Conservation (phyloP, 495 filamentous ascomycete species). For the Staphylotrichum tortipilum region DNA sequence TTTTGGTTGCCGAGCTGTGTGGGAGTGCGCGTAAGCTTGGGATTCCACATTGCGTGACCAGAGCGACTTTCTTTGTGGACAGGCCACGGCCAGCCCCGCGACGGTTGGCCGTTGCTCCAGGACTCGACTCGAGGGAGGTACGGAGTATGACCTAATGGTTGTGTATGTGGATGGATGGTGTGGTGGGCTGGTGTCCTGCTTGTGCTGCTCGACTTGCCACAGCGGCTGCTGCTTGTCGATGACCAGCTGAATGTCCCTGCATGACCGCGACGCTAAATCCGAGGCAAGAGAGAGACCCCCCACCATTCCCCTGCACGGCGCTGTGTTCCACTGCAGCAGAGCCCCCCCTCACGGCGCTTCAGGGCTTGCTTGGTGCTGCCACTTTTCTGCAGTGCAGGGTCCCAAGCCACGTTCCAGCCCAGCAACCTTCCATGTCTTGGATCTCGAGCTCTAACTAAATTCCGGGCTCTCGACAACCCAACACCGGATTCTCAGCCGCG, state of each 20-base stretch:
- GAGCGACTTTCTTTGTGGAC: too few relatives aligned
- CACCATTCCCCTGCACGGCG: neutral
- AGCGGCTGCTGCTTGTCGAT: too few relatives aligned
- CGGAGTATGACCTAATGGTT: conserved; percentile 9
- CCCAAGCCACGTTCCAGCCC: neutral
- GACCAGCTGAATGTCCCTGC: too few relatives aligned
- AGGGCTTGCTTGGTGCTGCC: neutral
- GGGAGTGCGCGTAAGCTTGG: too few relatives aligned
- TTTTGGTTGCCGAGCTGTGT: conserved; percentile 5
- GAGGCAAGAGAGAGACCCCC: neutral
- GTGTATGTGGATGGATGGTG: neutral
- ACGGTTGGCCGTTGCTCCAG: neutral
- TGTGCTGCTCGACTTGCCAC: neutral
- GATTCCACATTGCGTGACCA: too few relatives aligned
- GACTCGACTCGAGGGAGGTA: neutral
- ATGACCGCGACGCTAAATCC: neutral
- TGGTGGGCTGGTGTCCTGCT: neutral
- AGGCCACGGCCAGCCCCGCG: too few relatives aligned
- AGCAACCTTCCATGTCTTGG: neutral
- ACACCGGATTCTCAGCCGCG: too few relatives aligned
- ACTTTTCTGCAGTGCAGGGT: neutral
- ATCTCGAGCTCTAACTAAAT: too few relatives aligned
- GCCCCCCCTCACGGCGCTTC: too few relatives aligned
- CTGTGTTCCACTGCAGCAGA: neutral
- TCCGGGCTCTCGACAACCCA: too few relatives aligned